These are phyloP conservation scores for Mytilinidion resinicola DNA, from an alignment of 495 filamentous ascomycete genomes.

Conservation along the genomic window DNA sequence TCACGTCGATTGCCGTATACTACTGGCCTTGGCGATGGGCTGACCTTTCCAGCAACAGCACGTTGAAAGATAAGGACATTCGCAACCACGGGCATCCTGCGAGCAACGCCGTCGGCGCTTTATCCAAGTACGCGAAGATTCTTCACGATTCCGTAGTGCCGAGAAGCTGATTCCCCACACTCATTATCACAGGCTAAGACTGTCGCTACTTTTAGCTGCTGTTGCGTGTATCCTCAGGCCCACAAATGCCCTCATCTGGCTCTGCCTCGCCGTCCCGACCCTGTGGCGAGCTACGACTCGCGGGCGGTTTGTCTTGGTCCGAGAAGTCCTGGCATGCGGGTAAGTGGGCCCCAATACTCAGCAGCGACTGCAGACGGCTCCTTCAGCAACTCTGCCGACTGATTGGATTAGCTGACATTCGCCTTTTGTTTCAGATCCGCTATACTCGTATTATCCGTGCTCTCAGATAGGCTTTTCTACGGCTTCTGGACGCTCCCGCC, in stretches of 20 bases:
- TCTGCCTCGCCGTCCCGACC: constrained; percentile 46
- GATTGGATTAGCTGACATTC: constrained; percentile 10
- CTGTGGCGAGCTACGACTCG: constrained; percentile 40
- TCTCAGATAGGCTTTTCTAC: constrained; percentile 79
- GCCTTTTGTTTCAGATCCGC: constrained; percentile 37
- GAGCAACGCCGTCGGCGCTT: constrained; percentile 1
- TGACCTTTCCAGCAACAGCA: constrained; percentile 16
- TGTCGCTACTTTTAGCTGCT: constrained; percentile 68
- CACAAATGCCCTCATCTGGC: constrained; percentile 86
- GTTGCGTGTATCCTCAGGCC: constrained; percentile 82
- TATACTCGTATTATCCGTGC: constrained; percentile 54
- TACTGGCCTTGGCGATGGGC: constrained; percentile 80
- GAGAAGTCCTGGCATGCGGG: constrained; percentile 65
- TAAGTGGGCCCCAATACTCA: constrained; percentile 33
- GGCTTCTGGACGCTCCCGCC: constrained; percentile 86
- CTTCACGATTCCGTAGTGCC: not conserved
- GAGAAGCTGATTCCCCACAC: constrained; percentile 4
- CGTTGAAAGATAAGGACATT: constrained; percentile 17
- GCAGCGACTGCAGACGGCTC: not conserved
- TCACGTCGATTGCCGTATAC: constrained; percentile 73
- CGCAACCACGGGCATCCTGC: constrained; percentile 11
- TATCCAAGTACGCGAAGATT: constrained; percentile 11
- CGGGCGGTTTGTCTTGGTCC: constrained; percentile 49
- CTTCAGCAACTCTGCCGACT: not conserved
- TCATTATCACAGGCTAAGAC: constrained; percentile 47